Base-by-base conservation (phyloP, 768 basidiomycete species). In the Suillus subaureus region DNA sequence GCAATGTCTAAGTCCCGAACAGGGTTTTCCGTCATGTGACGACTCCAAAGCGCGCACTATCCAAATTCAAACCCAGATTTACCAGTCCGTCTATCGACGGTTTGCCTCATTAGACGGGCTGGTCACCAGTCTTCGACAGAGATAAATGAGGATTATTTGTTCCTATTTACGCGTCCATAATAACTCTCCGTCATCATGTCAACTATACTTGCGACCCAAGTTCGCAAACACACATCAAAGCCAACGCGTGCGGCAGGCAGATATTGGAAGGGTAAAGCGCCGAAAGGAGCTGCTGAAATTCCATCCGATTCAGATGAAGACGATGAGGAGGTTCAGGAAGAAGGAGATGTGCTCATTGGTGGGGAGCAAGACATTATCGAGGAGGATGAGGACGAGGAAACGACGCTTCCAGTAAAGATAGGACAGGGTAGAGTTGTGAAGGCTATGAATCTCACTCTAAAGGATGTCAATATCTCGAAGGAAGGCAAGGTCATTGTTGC, bases 191-290 rank as follows among this genome's bases (percentile, higher is more conserved):
- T 52, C 68, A 76, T 54, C 68, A 76, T 77, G 75, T 77, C 75
- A 33, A 77, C 77, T 28, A 61, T 77, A 9, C 77, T 77, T 52
- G 75, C 75, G 62, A 77, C 75, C 0, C 70, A 78, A 61, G 75
- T 77, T 57, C 84, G 88, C 66, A 94, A 94, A 70, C 85, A 87
- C 66, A 92, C 92, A 9, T 87, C 90, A 26, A 87, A 92, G n/a
- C 83, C 88, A 8, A 84, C 93, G n/a, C 81, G 84, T 61, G 93
- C 95, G 6, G 93, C 87, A 3, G 90, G 87, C 7, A 90, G 95
- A 3, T 96, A 97, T 77, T 93, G 93, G 89, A 92, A 91, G 70
- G 95, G 95, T 63, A 93, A 94, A 70, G 92, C 88, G 0, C 94
- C 94, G 0, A 94, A 93, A 75, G 92, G 91, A 55, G 83, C 79